Percentiles rank a stretch among this genome's conserved stretches.
Conservation (phyloP, 805 yeast genomes). For the Phaffomyces opuntiae region DNA sequence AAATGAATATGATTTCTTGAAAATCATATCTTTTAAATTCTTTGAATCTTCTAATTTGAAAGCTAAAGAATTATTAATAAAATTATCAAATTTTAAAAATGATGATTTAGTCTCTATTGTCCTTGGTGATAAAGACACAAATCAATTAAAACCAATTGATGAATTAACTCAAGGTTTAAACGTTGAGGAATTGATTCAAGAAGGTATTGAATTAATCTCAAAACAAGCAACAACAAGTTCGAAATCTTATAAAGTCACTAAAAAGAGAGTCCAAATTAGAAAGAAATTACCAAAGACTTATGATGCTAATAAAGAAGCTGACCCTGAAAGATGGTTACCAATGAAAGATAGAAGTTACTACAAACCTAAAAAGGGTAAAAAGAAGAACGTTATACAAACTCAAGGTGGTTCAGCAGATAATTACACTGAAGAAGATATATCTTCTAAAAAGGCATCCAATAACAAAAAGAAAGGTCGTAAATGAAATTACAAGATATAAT, state of each 20-base stretch:
- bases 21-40: conserved; percentile 31
- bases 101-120: conserved; percentile 24
- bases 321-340: conserved; percentile 89
- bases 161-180: conserved; percentile 26
- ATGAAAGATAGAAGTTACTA: conserved; percentile 77
- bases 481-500: conserved; percentile 2
- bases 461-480: conserved; percentile 23
- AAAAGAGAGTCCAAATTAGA: conserved; percentile 28
- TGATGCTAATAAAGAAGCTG: conserved; percentile 35
- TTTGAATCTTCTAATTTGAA: conserved; percentile 15
- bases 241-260: conserved; percentile 12
- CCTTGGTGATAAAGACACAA: conserved; percentile 18
- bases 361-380: conserved; percentile 63
- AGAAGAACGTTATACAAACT: conserved; percentile 34
- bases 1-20: conserved; percentile 24
- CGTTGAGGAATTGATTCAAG: conserved; percentile 23
- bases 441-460: conserved; percentile 7
- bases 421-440: conserved; percentile 32
- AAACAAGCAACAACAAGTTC: conserved; percentile 9
- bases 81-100: conserved; percentile 24
- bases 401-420: conserved; percentile 56
- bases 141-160: conserved; percentile 21
- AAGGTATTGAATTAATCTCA: conserved; percentile 12
- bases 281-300: conserved; percentile 33
- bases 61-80: conserved; percentile 8